These are phyloP conservation scores for Bruguiera sexangula DNA, from an alignment of 345 rosid genomes.

Conservation along the genomic window DNA sequence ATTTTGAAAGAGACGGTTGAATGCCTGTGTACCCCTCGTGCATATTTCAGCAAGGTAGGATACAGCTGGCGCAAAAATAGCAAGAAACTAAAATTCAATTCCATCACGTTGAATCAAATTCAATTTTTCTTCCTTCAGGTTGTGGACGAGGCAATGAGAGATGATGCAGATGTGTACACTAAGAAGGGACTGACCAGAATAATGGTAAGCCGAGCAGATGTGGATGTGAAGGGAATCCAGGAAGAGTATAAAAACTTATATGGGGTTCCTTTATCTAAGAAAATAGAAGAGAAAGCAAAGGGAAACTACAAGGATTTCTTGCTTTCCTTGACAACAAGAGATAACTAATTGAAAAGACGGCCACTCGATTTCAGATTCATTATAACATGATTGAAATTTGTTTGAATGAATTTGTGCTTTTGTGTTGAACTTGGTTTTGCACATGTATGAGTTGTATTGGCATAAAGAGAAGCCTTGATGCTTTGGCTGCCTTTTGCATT, in stretches of 20 bases:
- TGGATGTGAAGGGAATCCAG: constrained; percentile 51
- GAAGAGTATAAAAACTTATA: constrained; percentile 40
- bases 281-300: constrained; percentile 47
- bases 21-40: constrained; percentile 58
- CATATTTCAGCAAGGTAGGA: constrained; percentile 68
- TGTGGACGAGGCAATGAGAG: constrained; percentile 51
- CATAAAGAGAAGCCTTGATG: not conserved
- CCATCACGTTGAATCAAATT: not conserved
- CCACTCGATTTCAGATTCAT: constrained; percentile 2
- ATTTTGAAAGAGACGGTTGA: constrained; percentile 48
- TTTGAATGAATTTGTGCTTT: not conserved
- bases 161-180: constrained; percentile 44
- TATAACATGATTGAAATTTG: constrained; percentile 5
- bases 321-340: constrained; percentile 50
- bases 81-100: not conserved
- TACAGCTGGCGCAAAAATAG: not conserved
- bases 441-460: not conserved
- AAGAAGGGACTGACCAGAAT: constrained; percentile 73
- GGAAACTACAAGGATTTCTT: constrained; percentile 83
- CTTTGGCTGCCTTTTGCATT: not conserved
- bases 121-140: constrained; percentile 33
- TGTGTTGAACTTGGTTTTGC: not conserved
- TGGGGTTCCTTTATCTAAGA: constrained; percentile 45
- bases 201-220: constrained; percentile 62
- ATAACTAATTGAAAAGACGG: constrained; percentile 24